Conservation (phyloP, 495 filamentous ascomycete genomes). For the Darksidea phi region DNA sequence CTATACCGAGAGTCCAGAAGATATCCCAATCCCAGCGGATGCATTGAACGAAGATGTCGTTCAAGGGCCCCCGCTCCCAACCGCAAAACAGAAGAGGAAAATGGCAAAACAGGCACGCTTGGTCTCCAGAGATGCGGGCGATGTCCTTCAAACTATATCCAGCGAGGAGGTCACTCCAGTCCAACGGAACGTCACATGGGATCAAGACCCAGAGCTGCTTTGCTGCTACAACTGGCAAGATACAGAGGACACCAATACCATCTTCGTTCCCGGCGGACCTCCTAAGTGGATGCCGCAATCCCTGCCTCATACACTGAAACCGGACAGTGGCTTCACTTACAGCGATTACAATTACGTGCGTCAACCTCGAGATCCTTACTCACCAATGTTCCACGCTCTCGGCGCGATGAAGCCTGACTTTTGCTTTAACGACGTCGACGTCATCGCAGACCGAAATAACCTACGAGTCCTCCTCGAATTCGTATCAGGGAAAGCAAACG, state of each 20-base stretch:
- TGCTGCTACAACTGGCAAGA: constrained; percentile 15
- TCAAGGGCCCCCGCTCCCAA: background rate
- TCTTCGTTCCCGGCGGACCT: constrained; percentile 3
- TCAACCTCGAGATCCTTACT: background rate
- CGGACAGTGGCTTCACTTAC: background rate
- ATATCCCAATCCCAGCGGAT: too few species aligned
- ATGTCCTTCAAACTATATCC: background rate
- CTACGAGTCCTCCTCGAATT: constrained; percentile 4
- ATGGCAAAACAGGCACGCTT: background rate
- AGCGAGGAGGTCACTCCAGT: background rate
- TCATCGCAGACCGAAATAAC: constrained; percentile 5
- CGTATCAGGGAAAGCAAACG: background rate
- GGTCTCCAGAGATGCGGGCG: background rate
- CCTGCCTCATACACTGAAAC: background rate
- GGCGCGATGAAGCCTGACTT: constrained; percentile 2
- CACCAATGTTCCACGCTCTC: constrained; percentile 7
- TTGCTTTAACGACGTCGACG: constrained; percentile 3
- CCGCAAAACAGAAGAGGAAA: background rate
- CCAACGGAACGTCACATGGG: background rate
- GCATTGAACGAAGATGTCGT: too few species aligned
- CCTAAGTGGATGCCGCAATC: background rate
- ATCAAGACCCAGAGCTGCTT: background rate
- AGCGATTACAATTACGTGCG: constrained; percentile 4
- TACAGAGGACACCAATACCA: background rate
- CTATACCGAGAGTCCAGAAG: too few species aligned